These are phyloP conservation scores for Schizonepeta tenuifolia DNA, from an alignment of 257 asterid genomes.

Conservation along the genomic window DNA sequence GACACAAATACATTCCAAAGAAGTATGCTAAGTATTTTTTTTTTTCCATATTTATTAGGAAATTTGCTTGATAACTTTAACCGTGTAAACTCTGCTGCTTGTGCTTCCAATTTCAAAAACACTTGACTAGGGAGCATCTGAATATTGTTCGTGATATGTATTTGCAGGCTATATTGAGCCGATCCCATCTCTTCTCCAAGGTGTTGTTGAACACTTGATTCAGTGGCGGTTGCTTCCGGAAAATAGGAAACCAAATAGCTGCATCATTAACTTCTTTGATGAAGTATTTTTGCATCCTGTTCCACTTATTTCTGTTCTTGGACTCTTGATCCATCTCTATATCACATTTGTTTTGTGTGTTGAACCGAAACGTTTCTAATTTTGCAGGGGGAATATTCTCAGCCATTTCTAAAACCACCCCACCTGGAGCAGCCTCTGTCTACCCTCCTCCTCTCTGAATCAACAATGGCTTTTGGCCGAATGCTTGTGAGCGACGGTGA, in stretches of 20 bases:
- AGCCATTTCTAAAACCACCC: slow-evolving; percentile 96
- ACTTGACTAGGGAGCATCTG: not conserved
- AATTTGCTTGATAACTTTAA: not conserved
- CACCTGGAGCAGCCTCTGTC: slow-evolving; percentile 93
- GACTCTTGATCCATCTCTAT: not conserved
- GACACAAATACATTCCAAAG: slow-evolving; percentile 47
- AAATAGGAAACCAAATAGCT: slow-evolving; percentile 80
- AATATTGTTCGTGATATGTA: not conserved
- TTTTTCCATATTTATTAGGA: not conserved
- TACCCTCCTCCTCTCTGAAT: slow-evolving; percentile 82
- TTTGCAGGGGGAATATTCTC: slow-evolving; percentile 86
- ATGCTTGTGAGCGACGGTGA: slow-evolving; percentile 70
- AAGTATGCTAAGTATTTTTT: slow-evolving; percentile 45
- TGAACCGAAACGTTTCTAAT: slow-evolving; percentile 4
- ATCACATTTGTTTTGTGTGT: not conserved
- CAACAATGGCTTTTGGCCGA: slow-evolving; percentile 94
- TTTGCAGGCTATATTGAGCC: slow-evolving; percentile 76
- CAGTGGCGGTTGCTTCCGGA: slow-evolving; percentile 92
- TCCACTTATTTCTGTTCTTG: not conserved
- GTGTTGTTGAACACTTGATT: slow-evolving; percentile 76
- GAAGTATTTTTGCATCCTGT: slow-evolving; percentile 56
- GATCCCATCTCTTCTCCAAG: slow-evolving; percentile 78
- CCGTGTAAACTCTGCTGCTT: not conserved
- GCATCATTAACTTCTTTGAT: slow-evolving; percentile 93
- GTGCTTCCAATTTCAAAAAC: not conserved